Conservation (phyloP, 2,329 filamentous ascomycete species). For the Coniochaeta hoffmannii region DNA sequence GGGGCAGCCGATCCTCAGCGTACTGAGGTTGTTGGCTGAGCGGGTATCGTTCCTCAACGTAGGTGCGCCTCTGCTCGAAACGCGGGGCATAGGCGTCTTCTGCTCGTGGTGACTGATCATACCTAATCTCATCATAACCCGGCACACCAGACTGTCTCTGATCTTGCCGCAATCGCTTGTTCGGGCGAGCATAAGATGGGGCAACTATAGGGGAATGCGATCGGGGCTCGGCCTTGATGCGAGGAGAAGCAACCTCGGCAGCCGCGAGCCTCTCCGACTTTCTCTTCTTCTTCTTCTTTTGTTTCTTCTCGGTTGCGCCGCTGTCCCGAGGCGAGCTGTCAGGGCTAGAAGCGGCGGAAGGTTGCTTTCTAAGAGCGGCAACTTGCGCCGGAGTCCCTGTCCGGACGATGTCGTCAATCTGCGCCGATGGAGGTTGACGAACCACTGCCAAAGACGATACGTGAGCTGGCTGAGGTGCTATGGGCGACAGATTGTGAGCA, state of each 20-base stretch:
- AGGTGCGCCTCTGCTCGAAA: slow-evolving; percentile 18
- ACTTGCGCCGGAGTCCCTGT: slow-evolving; percentile 45
- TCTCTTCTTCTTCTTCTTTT: slow-evolving; percentile 44
- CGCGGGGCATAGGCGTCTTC: slow-evolving; percentile 27
- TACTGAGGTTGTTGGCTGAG: not conserved
- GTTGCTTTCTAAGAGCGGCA: slow-evolving; percentile 45
- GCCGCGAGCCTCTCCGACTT: slow-evolving; percentile 41
- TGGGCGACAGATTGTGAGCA: slow-evolving; percentile 64
- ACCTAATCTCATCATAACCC: slow-evolving; percentile 34
- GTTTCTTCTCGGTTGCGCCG: slow-evolving; percentile 38
- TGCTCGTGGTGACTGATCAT: slow-evolving; percentile 28
- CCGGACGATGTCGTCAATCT: slow-evolving; percentile 23
- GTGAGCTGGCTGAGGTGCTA: slow-evolving; percentile 70
- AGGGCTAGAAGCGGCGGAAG: slow-evolving; percentile 42
- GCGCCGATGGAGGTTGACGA: slow-evolving; percentile 23
- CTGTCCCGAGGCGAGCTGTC: slow-evolving; percentile 52
- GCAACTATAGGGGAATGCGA: slow-evolving; percentile 53
- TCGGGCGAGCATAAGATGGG: slow-evolving; percentile 44
- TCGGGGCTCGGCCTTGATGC: slow-evolving; percentile 58
- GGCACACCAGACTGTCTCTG: slow-evolving; percentile 30
- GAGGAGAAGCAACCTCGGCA: slow-evolving; percentile 36
- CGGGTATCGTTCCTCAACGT: not conserved
- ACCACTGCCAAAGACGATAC: slow-evolving; percentile 50
- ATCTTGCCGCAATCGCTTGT: slow-evolving; percentile 47
- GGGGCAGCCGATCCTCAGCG: slow-evolving; percentile 15